These are phyloP conservation scores for Backusella australiensis DNA, from an alignment of 192 early-diverging fungal genomes.

Conservation along the genomic window DNA sequence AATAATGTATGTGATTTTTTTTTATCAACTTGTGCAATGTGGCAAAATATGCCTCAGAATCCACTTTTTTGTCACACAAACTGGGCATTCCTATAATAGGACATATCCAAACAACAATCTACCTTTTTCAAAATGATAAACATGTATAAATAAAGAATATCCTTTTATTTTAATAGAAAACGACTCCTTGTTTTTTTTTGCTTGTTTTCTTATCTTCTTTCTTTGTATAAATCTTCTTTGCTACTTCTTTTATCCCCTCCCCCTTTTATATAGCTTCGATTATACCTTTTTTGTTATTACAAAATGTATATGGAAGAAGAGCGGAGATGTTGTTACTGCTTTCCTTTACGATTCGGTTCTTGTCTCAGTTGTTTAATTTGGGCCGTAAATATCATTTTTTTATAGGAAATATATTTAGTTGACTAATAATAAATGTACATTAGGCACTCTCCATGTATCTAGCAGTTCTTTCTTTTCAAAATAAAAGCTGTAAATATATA, in stretches of 20 bases:
- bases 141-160: neutral
- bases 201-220: neutral
- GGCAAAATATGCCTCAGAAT: neutral
- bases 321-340: constrained; percentile 2
- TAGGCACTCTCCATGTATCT: constrained; percentile 33
- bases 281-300: neutral
- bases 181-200: neutral
- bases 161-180: neutral
- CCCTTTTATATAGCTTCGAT: neutral
- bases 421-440: neutral
- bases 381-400: neutral
- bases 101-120: neutral
- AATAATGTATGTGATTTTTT: neutral
- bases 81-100: neutral
- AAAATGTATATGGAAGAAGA: constrained; percentile 1
- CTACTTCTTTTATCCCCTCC: neutral
- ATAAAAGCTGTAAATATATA: constrained; percentile 25
- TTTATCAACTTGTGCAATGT: neutral
- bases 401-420: neutral
- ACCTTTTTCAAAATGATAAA: constrained; percentile 4
- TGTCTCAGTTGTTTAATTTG: neutral
- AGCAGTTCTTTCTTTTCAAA: constrained; percentile 32
- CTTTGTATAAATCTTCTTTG: neutral
- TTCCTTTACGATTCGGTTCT: neutral
- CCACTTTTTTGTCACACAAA: neutral